Evolutionary conservation across 257 asterid genomes (phyloP), one percentile per base, ranked within the genome.

Genomic region (Parsonsia alboflavescens): DNA sequence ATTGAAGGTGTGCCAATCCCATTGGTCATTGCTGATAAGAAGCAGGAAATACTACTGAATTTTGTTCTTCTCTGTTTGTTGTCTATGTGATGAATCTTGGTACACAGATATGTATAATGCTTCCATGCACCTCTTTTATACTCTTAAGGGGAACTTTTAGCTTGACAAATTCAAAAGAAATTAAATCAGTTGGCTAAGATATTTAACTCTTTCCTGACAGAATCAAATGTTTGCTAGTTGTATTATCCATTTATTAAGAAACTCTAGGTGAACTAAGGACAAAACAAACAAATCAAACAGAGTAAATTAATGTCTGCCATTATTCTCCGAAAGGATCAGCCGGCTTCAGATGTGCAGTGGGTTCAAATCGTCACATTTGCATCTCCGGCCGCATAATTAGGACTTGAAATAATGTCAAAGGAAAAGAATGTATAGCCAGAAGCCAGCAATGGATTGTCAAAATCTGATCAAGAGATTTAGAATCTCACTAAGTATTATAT

Each of bases 1-100:
- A 62, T 83, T 33, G 86, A 83, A 75, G 79, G 75, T 67, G 81
- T 70, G 56, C 75, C 67, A 3, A 78, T 75, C 82, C 50, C 19
- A 28, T 49, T 19, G 62, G 77, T 46, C 77, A 73, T 73, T 16
- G 48, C 12, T 26, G 69, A 26, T 6, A 4, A 22, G 24, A 54
- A 19, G n/a, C n/a, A 21, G 7, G 22, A 7, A 54, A 22, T 2
- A 5, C 1, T 0, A 50, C n/a, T 48, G 52, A 48, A 48, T 7
- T 52, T 70, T 5, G 50, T 30, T 52, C 30, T 26, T 50, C 63
- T 48, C 26, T 46, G 28, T n/a, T n/a, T n/a, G n/a, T n/a, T n/a
- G n/a, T n/a, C n/a, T n/a, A n/a, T n/a, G n/a, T n/a, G n/a, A n/a
- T n/a, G n/a, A n/a, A n/a, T 10, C 49, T 0, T 49, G n/a, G 61